Evolutionary conservation across 208 protist species (phyloP), one percentile per base, ranked within the genome.

Genomic region (Phytomonas francai): DNA sequence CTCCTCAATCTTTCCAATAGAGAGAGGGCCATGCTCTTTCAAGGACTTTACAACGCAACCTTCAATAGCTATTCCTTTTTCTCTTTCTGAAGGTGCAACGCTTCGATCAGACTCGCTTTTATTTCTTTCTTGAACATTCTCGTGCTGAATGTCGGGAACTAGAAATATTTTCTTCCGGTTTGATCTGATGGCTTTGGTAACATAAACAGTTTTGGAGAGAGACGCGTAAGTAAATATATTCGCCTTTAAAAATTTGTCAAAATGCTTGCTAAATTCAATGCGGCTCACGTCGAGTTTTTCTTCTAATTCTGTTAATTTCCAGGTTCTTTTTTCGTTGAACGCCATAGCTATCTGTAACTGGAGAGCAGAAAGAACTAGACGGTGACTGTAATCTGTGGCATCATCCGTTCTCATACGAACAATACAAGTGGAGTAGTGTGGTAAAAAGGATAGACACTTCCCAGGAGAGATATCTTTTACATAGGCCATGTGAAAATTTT

Each of bases 21-120:
- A 39, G 22, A 72, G 59, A 9, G 67, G 34, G 1, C 77, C 78
- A 12, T 73, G n/a, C 3, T 61, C 34, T 72, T 87, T 87, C 66
- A 87, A 71, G 7, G 65, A 67, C n/a, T 61, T 28, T 59, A 71
- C 34, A 25, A 67, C 60, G 9, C 65, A 51, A n/a, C 32, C 64
- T 27, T 70, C 54, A 30, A 70, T 39, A 8, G 59, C 29, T 5
- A 68, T 54, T n/a, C 28, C 25, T 22, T 36, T 60, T 29, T 42
- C 36, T 29, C 56, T 33, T 36, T 56, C 60, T n/a, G 12, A 22
- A 22, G 33, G 34, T 34, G 19, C 45, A 54, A 54, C 22, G 6
- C 45, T 54, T 54, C 45, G 45, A 54, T 0, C 8, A 28, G 1
- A 12, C 4, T 65, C 34, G 30, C 31, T 8, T 45, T 45, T 28